Conservation (phyloP, 495 filamentous ascomycete species). For the Terfezia claveryi region DNA sequence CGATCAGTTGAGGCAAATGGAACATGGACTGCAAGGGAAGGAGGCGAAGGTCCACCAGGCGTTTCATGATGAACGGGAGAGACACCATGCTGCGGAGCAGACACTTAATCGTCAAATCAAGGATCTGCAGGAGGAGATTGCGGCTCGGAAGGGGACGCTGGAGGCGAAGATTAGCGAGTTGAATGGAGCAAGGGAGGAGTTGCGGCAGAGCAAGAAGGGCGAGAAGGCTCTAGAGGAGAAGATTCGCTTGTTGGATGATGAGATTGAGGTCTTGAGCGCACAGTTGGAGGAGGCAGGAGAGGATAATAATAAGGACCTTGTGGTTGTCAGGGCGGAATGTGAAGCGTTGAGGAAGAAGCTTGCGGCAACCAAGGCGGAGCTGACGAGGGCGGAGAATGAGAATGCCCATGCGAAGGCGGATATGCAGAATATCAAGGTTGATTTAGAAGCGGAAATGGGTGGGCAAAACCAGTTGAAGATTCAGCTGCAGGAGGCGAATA, state of each 20-base stretch:
- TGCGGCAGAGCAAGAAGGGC: slow-evolving; percentile 42
- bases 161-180: slow-evolving; percentile 37
- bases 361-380: slow-evolving; percentile 24
- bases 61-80: slow-evolving; percentile 35
- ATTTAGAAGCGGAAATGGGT: slow-evolving; percentile 23
- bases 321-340: slow-evolving; percentile 27
- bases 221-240: slow-evolving; percentile 42
- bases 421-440: slow-evolving; percentile 34
- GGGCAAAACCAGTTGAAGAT: slow-evolving; percentile 20
- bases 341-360: slow-evolving; percentile 31
- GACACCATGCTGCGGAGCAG: slow-evolving; percentile 33
- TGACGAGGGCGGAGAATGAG: slow-evolving; percentile 23
- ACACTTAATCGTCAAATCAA: slow-evolving; percentile 33
- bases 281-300: slow-evolving; percentile 55
- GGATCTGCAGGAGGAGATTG: slow-evolving; percentile 35
- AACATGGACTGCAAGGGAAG: slow-evolving; percentile 32
- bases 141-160: slow-evolving; percentile 30
- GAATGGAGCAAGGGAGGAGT: slow-evolving; percentile 40
- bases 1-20: slow-evolving; percentile 42
- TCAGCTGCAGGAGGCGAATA: slow-evolving; percentile 16
- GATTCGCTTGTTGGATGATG: slow-evolving; percentile 54
- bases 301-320: slow-evolving; percentile 33
- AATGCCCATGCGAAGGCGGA: slow-evolving; percentile 29
- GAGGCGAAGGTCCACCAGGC: slow-evolving; percentile 32
- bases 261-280: slow-evolving; percentile 52